These are phyloP conservation scores for Aureobasidium sp. DNA, from an alignment of 2,329 filamentous ascomycete species.

Conservation along the genomic window DNA sequence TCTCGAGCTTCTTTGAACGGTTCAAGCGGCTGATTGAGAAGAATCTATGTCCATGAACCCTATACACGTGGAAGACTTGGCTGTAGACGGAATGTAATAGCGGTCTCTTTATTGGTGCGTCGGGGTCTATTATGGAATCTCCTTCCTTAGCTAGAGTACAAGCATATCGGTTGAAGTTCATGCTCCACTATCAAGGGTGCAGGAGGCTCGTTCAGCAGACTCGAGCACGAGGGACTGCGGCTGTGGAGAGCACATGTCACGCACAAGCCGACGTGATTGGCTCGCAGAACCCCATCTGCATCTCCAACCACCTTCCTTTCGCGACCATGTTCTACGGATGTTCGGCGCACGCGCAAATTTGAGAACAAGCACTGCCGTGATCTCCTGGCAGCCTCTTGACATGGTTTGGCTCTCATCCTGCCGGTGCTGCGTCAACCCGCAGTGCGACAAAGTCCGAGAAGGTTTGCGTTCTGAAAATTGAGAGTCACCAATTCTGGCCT, in stretches of 20 bases:
- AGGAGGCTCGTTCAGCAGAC: background rate
- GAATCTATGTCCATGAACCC: background rate
- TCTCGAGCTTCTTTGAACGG: background rate
- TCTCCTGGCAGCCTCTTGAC: background rate
- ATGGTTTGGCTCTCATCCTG: slow-evolving; percentile 3
- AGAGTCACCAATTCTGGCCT: background rate
- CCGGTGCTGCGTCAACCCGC: background rate
- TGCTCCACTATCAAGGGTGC: background rate
- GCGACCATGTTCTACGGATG: slow-evolving; percentile 1
- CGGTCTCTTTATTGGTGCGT: background rate
- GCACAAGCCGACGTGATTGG: background rate
- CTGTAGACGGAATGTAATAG: slow-evolving; percentile 1
- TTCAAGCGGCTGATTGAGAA: background rate
- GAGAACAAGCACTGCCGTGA: background rate
- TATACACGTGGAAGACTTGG: background rate
- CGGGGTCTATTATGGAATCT: background rate
- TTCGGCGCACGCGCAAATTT: background rate
- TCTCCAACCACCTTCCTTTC: slow-evolving; percentile 7
- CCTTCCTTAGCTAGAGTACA: background rate
- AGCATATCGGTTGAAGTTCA: slow-evolving; percentile 2
- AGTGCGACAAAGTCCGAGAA: background rate
- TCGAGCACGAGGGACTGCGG: background rate
- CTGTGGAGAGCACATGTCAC: background rate
- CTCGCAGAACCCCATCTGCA: background rate
- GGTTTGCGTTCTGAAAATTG: background rate